These are phyloP conservation scores for Pochonia chlamydosporia DNA, from an alignment of 2,329 filamentous ascomycete genomes.

Conservation along the genomic window DNA sequence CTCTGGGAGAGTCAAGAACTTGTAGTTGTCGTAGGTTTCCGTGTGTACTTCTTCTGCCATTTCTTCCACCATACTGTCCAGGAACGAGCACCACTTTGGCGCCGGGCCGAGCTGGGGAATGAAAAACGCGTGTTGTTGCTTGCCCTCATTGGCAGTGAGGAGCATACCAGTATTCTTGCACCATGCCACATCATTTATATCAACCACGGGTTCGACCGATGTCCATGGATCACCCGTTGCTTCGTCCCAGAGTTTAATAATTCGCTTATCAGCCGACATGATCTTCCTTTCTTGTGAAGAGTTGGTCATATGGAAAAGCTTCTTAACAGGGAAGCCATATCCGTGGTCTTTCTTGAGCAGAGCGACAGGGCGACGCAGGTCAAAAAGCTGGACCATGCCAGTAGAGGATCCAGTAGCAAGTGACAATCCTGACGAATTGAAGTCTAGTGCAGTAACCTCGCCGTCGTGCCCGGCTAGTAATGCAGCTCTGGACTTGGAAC, in stretches of 20 bases:
- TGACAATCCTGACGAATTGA: slow-evolving; percentile 76
- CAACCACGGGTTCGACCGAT: slow-evolving; percentile 87
- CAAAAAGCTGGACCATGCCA: slow-evolving; percentile 85
- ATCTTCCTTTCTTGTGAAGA: slow-evolving; percentile 78
- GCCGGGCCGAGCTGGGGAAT: slow-evolving; percentile 90
- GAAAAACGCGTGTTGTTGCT: slow-evolving; percentile 92
- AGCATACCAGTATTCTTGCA: slow-evolving; percentile 91
- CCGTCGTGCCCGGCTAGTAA: slow-evolving; percentile 63
- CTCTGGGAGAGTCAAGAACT: slow-evolving; percentile 88
- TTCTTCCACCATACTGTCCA: slow-evolving; percentile 97
- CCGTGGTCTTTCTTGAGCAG: slow-evolving; percentile 91
- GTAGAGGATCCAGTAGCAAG: slow-evolving; percentile 82
- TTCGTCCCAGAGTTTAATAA: slow-evolving; percentile 96
- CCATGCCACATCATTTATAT: slow-evolving; percentile 92
- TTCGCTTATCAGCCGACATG: slow-evolving; percentile 85
- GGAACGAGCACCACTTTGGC: slow-evolving; percentile 91
- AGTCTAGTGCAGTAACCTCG: slow-evolving; percentile 83
- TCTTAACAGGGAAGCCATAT: slow-evolving; percentile 88
- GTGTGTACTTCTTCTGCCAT: slow-evolving; percentile 81
- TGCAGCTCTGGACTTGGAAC: slow-evolving; percentile 75
- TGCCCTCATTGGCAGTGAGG: slow-evolving; percentile 91
- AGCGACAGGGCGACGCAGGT: slow-evolving; percentile 81
- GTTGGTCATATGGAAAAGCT: slow-evolving; percentile 66
- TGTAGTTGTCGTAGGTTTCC: slow-evolving; percentile 97
- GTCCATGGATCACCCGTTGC: slow-evolving; percentile 84